These are phyloP conservation scores for Podaxis mareebaensis DNA, from an alignment of 768 basidiomycete genomes.

Conservation along the genomic window DNA sequence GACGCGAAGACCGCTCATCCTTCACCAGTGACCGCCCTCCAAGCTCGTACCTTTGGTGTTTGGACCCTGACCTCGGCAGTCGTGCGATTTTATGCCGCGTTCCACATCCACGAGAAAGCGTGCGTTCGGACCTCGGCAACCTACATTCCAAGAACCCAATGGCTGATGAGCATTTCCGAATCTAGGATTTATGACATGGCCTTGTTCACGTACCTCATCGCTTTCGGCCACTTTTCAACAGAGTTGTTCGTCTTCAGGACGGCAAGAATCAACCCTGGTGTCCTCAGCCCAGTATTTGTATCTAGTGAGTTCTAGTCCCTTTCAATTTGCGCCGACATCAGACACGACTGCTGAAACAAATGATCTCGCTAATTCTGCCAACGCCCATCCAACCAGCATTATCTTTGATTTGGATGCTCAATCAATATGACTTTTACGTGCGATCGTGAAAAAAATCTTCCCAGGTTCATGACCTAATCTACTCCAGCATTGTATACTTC, in stretches of 20 bases:
- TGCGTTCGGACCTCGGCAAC: constrained; percentile 36
- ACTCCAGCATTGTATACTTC: background rate
- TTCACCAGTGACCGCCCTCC: constrained; percentile 74
- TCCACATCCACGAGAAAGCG: constrained; percentile 83
- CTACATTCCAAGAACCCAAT: background rate
- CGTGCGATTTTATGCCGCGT: constrained; percentile 86
- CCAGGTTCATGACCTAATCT: background rate
- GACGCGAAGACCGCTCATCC: constrained; percentile 1
- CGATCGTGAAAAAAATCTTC: constrained; percentile 20
- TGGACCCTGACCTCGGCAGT: constrained; percentile 90
- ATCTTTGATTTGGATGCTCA: constrained; percentile 84
- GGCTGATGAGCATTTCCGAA: constrained; percentile 15
- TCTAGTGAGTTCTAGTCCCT: constrained; percentile 60
- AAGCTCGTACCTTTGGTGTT: constrained; percentile 85
- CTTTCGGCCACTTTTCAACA: constrained; percentile 85
- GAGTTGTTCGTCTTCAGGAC: constrained; percentile 85
- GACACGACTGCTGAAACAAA: constrained; percentile 1
- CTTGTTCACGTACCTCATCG: constrained; percentile 85
- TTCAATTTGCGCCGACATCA: background rate
- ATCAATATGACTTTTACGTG: constrained; percentile 82
- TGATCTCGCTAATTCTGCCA: constrained; percentile 18
- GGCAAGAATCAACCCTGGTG: constrained; percentile 57
- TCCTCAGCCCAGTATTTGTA: constrained; percentile 78
- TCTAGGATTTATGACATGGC: constrained; percentile 89
- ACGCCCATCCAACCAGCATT: constrained; percentile 41